Evolutionary conservation across 2,329 filamentous ascomycete genomes (phyloP), one percentile per base, ranked within the genome.

Genomic region (Fusarium annulatum): DNA sequence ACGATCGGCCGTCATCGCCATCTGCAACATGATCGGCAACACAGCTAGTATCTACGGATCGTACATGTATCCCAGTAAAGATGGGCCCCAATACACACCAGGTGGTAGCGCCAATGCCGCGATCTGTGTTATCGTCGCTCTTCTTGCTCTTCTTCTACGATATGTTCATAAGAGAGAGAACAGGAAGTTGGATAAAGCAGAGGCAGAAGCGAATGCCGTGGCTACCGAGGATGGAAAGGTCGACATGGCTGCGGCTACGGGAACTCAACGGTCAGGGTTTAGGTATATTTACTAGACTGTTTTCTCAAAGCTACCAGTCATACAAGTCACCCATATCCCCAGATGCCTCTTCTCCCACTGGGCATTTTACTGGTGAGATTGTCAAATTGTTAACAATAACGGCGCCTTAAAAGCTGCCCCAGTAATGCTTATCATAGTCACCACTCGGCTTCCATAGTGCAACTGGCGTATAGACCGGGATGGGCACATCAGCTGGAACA

Each of bases 1-100:
- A 53, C 87, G 91, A 4, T 92, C 92, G 9, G 88, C 88, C 4
- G 87, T 87, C 8, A 91, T 94, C 58, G 89, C 91, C 14, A 86
- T 93, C n/a, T 82, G 91, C 53, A 92, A 93, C 76, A 82, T 92
- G 73, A 84, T 94, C 46, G 92, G 91, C 1, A 92, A 92, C 78
- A 88, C 81, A 14, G 84, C 85, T 1, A 85, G 81, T 55, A 86
- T 87, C 43, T 87, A 87, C 56, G 81, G 80, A 19, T 82, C 81
- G 9, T 87, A 87, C 76, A 85, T 87, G 84, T 88, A 86, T 55
- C 83, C 84, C 1, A 71, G 78, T 11, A 81, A 79, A 1, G 79
- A 81, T 0, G 84, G 84, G 0, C 84, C 83, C 2, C 84, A 84
- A 9, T 88, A 88, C 63, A 81, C 85, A 7, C 79, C 83, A 3